Evolutionary conservation across 352 stramenopile genomes (phyloP), one percentile per base, ranked within the genome.

Genomic region (Albugo candida): DNA sequence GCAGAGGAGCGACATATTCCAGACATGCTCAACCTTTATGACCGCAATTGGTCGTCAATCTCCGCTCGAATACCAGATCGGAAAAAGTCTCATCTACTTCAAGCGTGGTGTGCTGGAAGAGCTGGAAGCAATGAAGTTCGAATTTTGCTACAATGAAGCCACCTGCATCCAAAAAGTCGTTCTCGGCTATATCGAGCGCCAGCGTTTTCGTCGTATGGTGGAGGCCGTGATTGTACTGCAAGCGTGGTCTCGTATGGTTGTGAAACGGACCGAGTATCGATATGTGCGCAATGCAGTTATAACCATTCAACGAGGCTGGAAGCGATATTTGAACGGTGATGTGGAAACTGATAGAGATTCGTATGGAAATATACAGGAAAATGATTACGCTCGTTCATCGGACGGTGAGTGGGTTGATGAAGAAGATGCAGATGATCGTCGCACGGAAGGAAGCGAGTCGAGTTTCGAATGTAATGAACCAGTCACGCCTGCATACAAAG

Each of bases 51-150:
- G 77, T 20, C 76, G 76, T 16, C 81, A 84, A 56, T 70, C 75
- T 11, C 79, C 79, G 5, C 55, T 92, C 14, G 79, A 92, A 55
- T 92, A 83, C 40, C 79, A 92, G 48, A 89, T 92, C 72, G 79
- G 79, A 34, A 96, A 96, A 55, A 96, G 82, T n/a, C 74, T 92
- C 13, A 77, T 97, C 17, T 97, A 96, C 70, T 97, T 97, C 64
- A 92, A 93, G 61, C 83, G 88, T 42, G 89, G 89, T 46, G 86
- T 94, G 20, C 82, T 97, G 61, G 92, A 97, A 61, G 71, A 84
- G 53, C 69, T 97, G 13, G 92, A 97, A 61, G 79, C 76, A n/a
- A 88, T 92, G 76, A 92, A 92, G 63, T 89, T 73, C 11, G 79
- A 92, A 52, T 92, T 92, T 39, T 85, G 86, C 68, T 92, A 92